Conservation (phyloP, 768 basidiomycete species). For the Podaxis sp. region DNA sequence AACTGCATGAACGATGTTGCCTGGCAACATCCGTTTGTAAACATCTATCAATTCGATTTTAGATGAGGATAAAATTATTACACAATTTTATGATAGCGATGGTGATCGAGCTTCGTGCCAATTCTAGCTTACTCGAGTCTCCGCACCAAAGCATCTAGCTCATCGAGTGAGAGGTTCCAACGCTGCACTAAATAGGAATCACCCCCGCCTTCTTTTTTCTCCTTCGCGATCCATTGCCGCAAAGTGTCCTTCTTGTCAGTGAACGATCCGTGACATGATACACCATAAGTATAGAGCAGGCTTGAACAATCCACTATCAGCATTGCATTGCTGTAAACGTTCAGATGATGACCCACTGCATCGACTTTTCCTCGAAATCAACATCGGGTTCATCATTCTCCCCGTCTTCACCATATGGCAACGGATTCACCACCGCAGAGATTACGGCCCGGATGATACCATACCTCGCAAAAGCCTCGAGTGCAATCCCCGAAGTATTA, state of each 20-base stretch:
- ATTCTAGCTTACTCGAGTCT: slow-evolving; percentile 10
- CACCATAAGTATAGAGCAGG: slow-evolving; percentile 52
- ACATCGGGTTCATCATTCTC: slow-evolving; percentile 55
- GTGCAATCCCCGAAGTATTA: slow-evolving; percentile 47
- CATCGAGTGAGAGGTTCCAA: slow-evolving; percentile 28
- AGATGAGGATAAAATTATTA: not conserved
- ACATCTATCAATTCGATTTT: not conserved
- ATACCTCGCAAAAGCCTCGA: slow-evolving; percentile 47
- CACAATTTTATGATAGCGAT: not conserved
- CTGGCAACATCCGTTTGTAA: not conserved
- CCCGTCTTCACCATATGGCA: slow-evolving; percentile 69
- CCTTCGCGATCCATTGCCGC: slow-evolving; percentile 29
- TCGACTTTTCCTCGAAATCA: slow-evolving; percentile 66
- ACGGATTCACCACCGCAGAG: slow-evolving; percentile 49
- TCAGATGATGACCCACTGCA: slow-evolving; percentile 40
- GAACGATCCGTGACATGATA: slow-evolving; percentile 36
- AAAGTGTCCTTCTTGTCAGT: slow-evolving; percentile 27
- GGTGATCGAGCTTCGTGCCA: not conserved
- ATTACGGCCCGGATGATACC: slow-evolving; percentile 52
- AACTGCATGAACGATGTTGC: not conserved
- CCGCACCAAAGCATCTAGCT: slow-evolving; percentile 24
- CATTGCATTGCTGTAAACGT: not conserved
- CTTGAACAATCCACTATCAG: slow-evolving; percentile 26
- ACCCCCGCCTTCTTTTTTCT: slow-evolving; percentile 16
- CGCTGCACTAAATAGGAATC: slow-evolving; percentile 23